These are phyloP conservation scores for Aspergillus spinulosporus DNA, from an alignment of 2,329 filamentous ascomycete species.

Conservation along the genomic window DNA sequence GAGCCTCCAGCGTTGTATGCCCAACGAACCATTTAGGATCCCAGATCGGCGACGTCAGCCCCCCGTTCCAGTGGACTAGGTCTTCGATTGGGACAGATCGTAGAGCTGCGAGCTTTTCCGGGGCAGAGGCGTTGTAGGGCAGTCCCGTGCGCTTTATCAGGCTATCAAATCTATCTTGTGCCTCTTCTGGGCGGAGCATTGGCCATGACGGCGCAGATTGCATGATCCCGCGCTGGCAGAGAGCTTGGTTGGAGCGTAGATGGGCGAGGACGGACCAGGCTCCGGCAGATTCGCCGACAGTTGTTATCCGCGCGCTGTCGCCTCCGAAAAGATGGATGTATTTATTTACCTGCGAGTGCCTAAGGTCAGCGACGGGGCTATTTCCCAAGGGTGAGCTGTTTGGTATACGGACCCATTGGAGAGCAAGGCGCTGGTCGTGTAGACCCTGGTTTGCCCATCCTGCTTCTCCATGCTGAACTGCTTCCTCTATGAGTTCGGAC, in stretches of 20 bases:
- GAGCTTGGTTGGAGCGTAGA: neutral
- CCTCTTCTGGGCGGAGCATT: neutral
- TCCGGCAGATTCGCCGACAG: conserved; percentile 3
- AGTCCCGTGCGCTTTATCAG: neutral
- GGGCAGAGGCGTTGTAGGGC: neutral
- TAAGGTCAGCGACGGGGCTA: neutral
- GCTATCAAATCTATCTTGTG: neutral
- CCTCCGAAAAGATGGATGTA: conserved; percentile 1
- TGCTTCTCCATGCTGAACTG: neutral
- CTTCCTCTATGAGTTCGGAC: neutral
- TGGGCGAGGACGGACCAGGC: conserved; percentile 7
- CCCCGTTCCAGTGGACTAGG: neutral
- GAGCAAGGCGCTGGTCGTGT: conserved; percentile 3
- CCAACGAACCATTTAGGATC: neutral
- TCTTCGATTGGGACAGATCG: neutral
- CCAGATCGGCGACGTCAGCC: neutral
- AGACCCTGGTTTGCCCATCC: conserved; percentile 4
- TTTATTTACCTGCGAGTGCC: neutral
- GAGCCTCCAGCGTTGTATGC: neutral
- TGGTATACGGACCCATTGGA: conserved; percentile 1
- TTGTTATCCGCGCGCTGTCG: neutral
- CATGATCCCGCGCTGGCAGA: neutral
- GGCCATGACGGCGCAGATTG: neutral
- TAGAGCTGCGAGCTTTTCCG: neutral
- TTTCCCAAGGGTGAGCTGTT: too few species aligned